Evolutionary conservation across 179 eudicot genomes (phyloP), one percentile per base, ranked within the genome.

Genomic region (Spinacia oleracea): DNA sequence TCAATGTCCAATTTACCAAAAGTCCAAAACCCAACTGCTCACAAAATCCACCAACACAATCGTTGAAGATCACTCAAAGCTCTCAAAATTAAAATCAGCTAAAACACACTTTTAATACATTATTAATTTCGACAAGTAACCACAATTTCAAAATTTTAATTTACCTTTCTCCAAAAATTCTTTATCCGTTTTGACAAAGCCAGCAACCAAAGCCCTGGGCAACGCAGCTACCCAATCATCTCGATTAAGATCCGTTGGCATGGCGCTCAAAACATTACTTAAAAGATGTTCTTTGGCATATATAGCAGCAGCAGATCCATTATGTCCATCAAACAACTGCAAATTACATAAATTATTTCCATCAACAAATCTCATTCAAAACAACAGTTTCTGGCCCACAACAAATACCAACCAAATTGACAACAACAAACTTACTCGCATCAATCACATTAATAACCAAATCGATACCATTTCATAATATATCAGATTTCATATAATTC

Each of bases 251-350:
- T 88, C 88, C 40, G 88, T 74, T 31, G 96, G 96, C 51, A 91
- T 85, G 21, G 91, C 91, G 45, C 75, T 74, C 79, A 91, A 76
- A 23, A 91, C 86, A 81, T 91, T 91, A 64, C 78, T 87, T 62
- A 91, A 77, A 51, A 91, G 89, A 77, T 89, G 87, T 78, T 91
- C 96, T 70, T 89, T 91, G 16, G 88, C 31, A 72, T 89, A 91
- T 83, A 89, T 87, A 46, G 96, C 89, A 34, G 96, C 96, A 38
- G 93, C 90, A 66, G 96, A 76, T 75, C 98, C 98, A 82, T 93
- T 93, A 72, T 95, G 98, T 51, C 98, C 98, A 81, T 95, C 98
- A 84, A 95, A 93, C 78, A 95, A 73, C 98, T 93, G 89, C 75
- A 89, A 38, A 65, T 43, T 9, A 58, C 40, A 15, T n/a, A 9